Conservation (phyloP, 2,329 filamentous ascomycete species). For the Claviceps pazoutovae region DNA sequence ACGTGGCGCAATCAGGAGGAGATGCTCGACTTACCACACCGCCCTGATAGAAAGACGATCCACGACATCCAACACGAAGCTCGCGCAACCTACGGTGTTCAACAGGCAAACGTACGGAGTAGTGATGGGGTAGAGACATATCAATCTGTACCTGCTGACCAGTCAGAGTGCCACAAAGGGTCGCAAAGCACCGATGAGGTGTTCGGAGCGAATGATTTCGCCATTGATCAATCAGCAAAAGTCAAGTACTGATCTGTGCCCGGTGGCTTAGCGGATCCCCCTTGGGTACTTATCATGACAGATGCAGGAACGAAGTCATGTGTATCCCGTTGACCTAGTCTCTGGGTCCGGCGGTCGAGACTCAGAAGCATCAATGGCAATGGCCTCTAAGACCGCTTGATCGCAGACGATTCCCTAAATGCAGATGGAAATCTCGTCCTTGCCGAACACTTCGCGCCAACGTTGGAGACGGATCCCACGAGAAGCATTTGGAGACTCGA, state of each 20-base stretch:
- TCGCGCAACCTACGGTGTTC: not conserved
- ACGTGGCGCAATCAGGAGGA: not conserved
- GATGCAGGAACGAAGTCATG: not conserved
- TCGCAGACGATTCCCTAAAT: not conserved
- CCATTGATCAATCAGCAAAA: constrained; percentile 7
- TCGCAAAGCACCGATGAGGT: constrained; percentile 5
- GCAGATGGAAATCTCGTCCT: not conserved
- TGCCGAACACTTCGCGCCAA: not conserved
- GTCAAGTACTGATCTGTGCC: constrained; percentile 2
- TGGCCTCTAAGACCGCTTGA: no score
- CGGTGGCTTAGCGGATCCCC: constrained; percentile 4
- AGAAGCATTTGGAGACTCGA: not conserved
- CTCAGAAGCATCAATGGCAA: not conserved
- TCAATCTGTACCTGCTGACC: constrained; percentile 3
- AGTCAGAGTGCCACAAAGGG: constrained; percentile 2
- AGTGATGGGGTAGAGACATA: not conserved
- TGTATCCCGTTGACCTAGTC: no score
- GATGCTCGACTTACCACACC: not conserved
- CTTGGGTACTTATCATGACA: not conserved
- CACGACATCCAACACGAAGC: not conserved
- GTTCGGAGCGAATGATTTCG: constrained; percentile 8
- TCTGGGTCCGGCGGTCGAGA: not conserved
- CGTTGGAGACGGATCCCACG: not conserved
- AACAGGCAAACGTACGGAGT: not conserved
- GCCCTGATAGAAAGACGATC: not conserved